Percentiles rank a stretch among this genome's conserved stretches.
Evolutionary conservation across 306 rosid genomes (phyloP).

Genomic region (Senna siamea): DNA sequence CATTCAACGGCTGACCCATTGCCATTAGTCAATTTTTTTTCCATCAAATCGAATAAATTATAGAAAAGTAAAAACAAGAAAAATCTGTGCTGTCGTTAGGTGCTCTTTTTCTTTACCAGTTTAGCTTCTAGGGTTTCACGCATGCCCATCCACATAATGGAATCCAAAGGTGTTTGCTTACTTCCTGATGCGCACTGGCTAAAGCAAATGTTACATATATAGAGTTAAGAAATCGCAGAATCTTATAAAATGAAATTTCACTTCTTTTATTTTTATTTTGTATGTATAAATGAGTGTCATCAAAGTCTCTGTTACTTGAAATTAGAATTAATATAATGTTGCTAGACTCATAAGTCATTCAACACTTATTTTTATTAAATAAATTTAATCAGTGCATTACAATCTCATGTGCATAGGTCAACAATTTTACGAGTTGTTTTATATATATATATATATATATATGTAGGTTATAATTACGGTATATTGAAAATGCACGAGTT

Average conservation of each 20-base stretch:
- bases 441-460: too few species aligned
- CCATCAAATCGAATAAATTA: neutral
- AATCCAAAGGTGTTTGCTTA: constrained; percentile 34
- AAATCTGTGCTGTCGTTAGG: constrained; percentile 12
- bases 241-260: too few species aligned
- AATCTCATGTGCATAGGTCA: too few species aligned
- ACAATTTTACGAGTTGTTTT: too few species aligned
- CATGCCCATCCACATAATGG: constrained; percentile 16
- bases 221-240: neutral
- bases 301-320: too few species aligned
- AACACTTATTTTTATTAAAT: too few species aligned
- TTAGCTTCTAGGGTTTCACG: constrained; percentile 44
- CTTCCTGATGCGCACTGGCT: neutral
- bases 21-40: constrained; percentile 25
- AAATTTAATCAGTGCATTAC: too few species aligned
- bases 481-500: too few species aligned
- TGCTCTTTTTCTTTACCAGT: constrained; percentile 21
- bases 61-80: neutral
- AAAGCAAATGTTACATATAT: too few species aligned
- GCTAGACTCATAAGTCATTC: too few species aligned
- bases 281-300: neutral
- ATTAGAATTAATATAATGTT: too few species aligned
- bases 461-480: too few species aligned
- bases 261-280: neutral
- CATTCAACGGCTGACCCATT: neutral